Base-by-base conservation (phyloP, 345 rosid genomes). In the Crucihimalaya himalaica region DNA sequence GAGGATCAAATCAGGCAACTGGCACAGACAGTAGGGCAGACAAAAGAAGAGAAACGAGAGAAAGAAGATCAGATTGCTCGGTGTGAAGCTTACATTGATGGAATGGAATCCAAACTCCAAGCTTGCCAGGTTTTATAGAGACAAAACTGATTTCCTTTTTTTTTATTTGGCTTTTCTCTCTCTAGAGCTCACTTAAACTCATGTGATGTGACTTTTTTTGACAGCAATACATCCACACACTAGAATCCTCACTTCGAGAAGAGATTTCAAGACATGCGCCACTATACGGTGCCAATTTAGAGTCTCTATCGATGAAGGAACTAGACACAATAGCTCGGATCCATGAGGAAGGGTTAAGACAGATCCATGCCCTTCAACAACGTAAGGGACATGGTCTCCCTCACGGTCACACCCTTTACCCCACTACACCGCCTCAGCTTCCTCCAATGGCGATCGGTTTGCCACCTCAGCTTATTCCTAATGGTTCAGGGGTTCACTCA, bases 191-290 rank as follows among this genome's bases (percentile, higher is more conserved):
- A 66, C 31, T 18, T 28, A 55, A 70, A 77, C 68, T 77, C 18
- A 0, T 48, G 11, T 50, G 27, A 19, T 72, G 63, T 0, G 50
- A 35, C 46, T 19, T 28, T 16, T 35, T 69, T 76, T 31, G 80
- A 80, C 96, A 96, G 99, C 96, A 89, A 88, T 87, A 88, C 77
- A 89, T 93, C 52, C 89, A 89, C 78, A 76, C 86, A 19, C 82
- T 93, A 8, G 86, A 93, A 81, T 79, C 81, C 47, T 86, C 90
- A 8, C 90, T 91, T 66, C 93, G 85, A 72, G 98, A 93, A 54
- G 98, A 93, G 79, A 91, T 93, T 84, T 78, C 93, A 1, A 79
- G 90, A 46, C 98, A 93, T 53, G 99, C 99, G 8, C 99, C 99
- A 6, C 86, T 96, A 2, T 96, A 96, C 9, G 98, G 99, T 71